Evolutionary conservation across 106 monocot species (phyloP), one percentile per base, ranked within the genome.

Genomic region (Allium sativum): DNA sequence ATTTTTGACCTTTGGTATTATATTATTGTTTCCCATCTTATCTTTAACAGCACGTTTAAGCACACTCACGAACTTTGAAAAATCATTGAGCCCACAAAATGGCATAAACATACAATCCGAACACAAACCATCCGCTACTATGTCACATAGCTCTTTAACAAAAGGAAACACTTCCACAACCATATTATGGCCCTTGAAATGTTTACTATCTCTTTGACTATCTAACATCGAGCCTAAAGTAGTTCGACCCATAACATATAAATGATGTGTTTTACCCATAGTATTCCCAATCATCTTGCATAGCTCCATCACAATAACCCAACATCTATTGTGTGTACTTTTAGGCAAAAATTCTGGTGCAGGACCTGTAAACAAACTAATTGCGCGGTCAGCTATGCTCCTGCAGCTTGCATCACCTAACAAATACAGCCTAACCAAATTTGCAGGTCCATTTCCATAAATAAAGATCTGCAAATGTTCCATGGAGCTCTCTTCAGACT

Each of bases 391-490:
- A 0, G 82, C 93, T 3, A 59, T 9, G 2, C 8, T 6, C 14
- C 56, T 58, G 13, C 52, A 20, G 1, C 10, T 41, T 1, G 4
- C 3, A 5, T 12, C 17, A 0, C 15, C 13, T 0, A 78, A 77
- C 18, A 76, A 51, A 58, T 86, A 94, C 17, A 86, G 76, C 57
- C 64, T 73, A 40, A 94, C 86, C 7, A 93, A 70, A 6, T 76
- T 69, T 9, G 72, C 58, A 15, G 85, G 62, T 19, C 76, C 93
- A 9, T 76, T 79, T 0, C 85, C 64, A 12, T 51, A 11, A 9
- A 74, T 21, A 50, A 89, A 89, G 10, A 86, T 70, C 9, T 79
- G 48, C 10, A 94, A 61, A 21, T 89, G 74, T 3, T 66, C 72
- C 31, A 59, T 40, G 6, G 22, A 7, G 17, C 43, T 18, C 14